Percentiles rank a stretch among this genome's conserved stretches.
Evolutionary conservation across 768 basidiomycete genomes (phyloP).

Genomic region (Leccinum truebloodii): DNA sequence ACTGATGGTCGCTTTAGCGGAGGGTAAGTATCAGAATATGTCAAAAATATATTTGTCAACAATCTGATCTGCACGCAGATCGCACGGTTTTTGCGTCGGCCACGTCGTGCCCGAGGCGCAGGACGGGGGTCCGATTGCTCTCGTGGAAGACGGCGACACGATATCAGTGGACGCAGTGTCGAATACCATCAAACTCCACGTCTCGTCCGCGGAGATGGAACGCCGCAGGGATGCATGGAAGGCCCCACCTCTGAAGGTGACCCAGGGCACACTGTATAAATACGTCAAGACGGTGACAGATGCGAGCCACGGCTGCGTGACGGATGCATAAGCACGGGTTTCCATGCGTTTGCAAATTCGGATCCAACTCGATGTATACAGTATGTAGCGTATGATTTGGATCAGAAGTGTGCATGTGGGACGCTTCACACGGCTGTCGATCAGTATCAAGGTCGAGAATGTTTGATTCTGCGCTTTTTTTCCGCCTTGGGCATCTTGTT

Average conservation of each 20-base stretch:
- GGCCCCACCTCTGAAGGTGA: constrained; percentile 82
- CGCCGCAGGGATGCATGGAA: constrained; percentile 72
- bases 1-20: constrained; percentile 99
- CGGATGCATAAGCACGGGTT: constrained; percentile 60
- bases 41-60: constrained; percentile 6
- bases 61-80: constrained; percentile 48
- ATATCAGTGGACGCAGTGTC: constrained; percentile 88
- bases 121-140: constrained; percentile 89
- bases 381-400: constrained; percentile 2
- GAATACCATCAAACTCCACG: constrained; percentile 78
- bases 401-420: constrained; percentile 6
- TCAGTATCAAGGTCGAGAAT: constrained; percentile 27
- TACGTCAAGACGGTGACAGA: constrained; percentile 87
- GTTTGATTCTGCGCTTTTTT: constrained; percentile 84
- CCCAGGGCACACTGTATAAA: constrained; percentile 83
- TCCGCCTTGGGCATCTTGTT: constrained; percentile 95
- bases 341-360: constrained; percentile 10
- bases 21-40: constrained; percentile 61
- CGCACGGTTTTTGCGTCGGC: constrained; percentile 95
- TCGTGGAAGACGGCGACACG: constrained; percentile 84
- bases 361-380: constrained; percentile 13
- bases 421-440: constrained; percentile 18
- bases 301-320: constrained; percentile 91
- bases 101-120: constrained; percentile 98
- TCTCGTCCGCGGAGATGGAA: constrained; percentile 79